Evolutionary conservation across 2,329 filamentous ascomycete species (phyloP), one percentile per base, ranked within the genome.

Genomic region (Aspergillus spinulosporus): DNA sequence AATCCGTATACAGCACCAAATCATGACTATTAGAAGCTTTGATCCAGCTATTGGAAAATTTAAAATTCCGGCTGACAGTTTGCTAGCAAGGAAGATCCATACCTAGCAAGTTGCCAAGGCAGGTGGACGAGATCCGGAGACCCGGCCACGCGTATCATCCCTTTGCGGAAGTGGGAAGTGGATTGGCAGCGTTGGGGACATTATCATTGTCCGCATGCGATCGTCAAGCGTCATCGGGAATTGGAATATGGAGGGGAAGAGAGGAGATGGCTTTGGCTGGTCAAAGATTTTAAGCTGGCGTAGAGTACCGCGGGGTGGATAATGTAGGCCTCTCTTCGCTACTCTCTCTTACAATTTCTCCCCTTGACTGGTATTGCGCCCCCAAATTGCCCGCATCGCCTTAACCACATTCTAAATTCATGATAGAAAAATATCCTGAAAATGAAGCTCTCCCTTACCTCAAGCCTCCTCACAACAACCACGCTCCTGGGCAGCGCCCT

Each of bases 381-480:
- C 34, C n/a, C 9, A 14, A 9, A 21, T 21, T 21, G 21, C 21
- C 21, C 21, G 21, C 21, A 21, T 21, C 21, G 21, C 21, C 21
- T 21, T 21, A 21, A 21, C 21, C 32, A 12, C 15, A 5, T 42
- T 5, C 34, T 31, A 14, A 14, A 37, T 29, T 29, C 15, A 52
- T 36, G 40, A 14, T 11, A 52, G 11, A 26, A 12, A 9, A 15
- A 31, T 3, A 12, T 12, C 3, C 28, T 11, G 57, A 72, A 50
- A 3, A 73, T 74, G 71, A 73, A 69, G 58, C 51, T 71, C 57
- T 57, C 59, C 5, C 52, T 57, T 21, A 50, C 59, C 12, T 31
- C 64, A 15, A 21, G 7, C 14, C n/a, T 42, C 39, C 21, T 73
- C 11, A 56, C 64, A 15, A 59, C 64, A 34, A 58, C 62, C 45